phyloP scores from a whole-genome alignment of 148 eudicot genomes.

The Silene uniflora region DNA sequence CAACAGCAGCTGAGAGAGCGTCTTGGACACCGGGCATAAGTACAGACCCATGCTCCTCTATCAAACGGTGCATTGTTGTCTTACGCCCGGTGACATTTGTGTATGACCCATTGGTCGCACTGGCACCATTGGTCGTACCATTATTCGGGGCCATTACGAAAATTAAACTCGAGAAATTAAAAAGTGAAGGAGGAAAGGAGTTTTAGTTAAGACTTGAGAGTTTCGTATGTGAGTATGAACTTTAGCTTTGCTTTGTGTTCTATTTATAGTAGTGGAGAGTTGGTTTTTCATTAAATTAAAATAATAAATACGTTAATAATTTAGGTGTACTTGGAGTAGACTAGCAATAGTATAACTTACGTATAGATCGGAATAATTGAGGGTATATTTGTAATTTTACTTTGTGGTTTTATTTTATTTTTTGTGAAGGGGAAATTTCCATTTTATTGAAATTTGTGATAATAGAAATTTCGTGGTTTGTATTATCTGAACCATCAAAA shows the following conservation, averaged over 20 bases:
- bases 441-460: neutral
- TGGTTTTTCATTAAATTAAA: neutral
- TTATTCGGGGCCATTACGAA: neutral
- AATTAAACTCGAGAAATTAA: neutral
- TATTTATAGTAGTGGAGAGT: constrained; percentile 5
- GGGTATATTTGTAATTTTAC: neutral
- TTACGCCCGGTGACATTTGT: neutral
- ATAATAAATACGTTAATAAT: neutral
- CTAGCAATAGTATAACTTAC: neutral
- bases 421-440: constrained; percentile 7
- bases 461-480: constrained; percentile 20
- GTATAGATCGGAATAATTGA: neutral
- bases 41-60: constrained; percentile 25
- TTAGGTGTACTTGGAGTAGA: neutral
- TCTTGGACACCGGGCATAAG: constrained; percentile 33
- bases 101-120: neutral
- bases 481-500: neutral
- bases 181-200: constrained; percentile 3
- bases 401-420: neutral
- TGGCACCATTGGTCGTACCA: neutral
- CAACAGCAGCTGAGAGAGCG: constrained; percentile 25
- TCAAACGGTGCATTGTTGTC: constrained; percentile 24
- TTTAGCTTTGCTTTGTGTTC: neutral
- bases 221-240: neutral
- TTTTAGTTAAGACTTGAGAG: neutral